These are phyloP conservation scores for Lycium barbarum DNA, from an alignment of 257 asterid genomes.

Conservation along the genomic window DNA sequence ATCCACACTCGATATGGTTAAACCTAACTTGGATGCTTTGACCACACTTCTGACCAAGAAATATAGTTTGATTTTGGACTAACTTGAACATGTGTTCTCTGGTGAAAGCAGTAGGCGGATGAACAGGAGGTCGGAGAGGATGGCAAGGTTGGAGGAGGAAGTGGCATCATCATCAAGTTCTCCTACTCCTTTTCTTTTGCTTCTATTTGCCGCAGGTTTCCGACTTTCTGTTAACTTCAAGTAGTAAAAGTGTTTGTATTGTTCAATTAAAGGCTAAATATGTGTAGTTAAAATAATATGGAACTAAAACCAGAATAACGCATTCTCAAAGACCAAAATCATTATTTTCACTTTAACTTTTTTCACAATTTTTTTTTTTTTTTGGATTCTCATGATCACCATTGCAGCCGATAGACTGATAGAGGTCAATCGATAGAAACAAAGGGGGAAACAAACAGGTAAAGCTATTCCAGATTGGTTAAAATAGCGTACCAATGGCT, in stretches of 20 bases:
- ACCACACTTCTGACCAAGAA: neutral
- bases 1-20: neutral
- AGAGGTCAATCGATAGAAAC: conserved; percentile 24
- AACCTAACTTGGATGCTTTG: conserved; percentile 8
- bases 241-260: neutral
- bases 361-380: too few species aligned
- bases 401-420: neutral
- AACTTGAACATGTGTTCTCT: conserved; percentile 13
- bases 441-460: neutral
- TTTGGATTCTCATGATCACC: conserved; percentile 16
- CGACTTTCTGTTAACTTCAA: neutral
- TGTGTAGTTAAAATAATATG: neutral
- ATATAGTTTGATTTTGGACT: neutral
- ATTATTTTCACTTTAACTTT: neutral
- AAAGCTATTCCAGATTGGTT: conserved; percentile 22
- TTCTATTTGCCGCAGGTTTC: neutral
- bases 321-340: neutral
- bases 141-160: conserved; percentile 15
- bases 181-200: neutral
- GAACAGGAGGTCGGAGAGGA: neutral
- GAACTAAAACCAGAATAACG: neutral
- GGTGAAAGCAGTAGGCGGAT: conserved; percentile 24
- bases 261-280: conserved; percentile 8
- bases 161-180: conserved; percentile 12
- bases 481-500: conserved; percentile 73